These are phyloP conservation scores for Kurtzmaniella quercitrusa DNA, from an alignment of 1,139 yeast genomes.

Conservation along the genomic window DNA sequence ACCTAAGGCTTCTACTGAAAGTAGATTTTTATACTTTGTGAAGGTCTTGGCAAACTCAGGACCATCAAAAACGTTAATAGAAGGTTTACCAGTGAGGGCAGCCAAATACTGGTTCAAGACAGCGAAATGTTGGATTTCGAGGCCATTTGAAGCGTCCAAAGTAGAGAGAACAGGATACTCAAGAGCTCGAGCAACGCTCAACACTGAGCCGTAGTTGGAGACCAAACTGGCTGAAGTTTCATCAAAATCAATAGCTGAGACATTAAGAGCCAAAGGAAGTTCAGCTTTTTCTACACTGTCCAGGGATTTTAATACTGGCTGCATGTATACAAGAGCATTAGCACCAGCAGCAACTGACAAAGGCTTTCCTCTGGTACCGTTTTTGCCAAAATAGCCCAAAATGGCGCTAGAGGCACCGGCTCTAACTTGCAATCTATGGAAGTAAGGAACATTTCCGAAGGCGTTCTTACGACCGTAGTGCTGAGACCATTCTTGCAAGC, in stretches of 20 bases:
- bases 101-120: constrained; percentile 66
- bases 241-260: constrained; percentile 72
- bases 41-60: constrained; percentile 58
- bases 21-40: constrained; percentile 44
- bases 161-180: constrained; percentile 75
- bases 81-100: constrained; percentile 46
- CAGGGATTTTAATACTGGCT: constrained; percentile 41
- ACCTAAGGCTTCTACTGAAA: constrained; percentile 43
- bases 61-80: constrained; percentile 78
- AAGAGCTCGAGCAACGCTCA: constrained; percentile 59
- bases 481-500: constrained; percentile 58
- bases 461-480: constrained; percentile 50
- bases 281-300: constrained; percentile 22
- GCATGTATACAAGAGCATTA: constrained; percentile 65
- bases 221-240: constrained; percentile 46
- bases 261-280: constrained; percentile 67
- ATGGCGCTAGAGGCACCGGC: constrained; percentile 81
- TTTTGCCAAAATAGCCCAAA: constrained; percentile 59
- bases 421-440: constrained; percentile 66
- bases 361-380: constrained; percentile 37
- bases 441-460: constrained; percentile 52
- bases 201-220: constrained; percentile 64
- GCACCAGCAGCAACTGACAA: constrained; percentile 62
- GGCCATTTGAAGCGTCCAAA: constrained; percentile 39
- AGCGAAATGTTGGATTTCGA: constrained; percentile 66